Evolutionary conservation across 2,329 filamentous ascomycete species (phyloP).

Genomic region (Tolypocladium cylindrosporum): DNA sequence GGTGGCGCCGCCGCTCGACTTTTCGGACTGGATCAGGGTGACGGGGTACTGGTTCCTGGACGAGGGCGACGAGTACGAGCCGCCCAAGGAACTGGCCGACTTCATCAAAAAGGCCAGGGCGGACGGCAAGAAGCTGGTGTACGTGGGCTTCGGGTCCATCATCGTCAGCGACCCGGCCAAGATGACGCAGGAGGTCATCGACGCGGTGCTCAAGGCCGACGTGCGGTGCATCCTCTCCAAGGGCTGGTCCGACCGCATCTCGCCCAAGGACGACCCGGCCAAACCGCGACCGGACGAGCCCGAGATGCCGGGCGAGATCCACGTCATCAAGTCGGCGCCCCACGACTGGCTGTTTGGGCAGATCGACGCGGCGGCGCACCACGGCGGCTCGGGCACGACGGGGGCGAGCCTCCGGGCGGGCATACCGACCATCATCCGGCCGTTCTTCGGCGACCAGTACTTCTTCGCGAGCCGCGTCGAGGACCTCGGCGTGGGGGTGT

Average conservation of each 20-base stretch:
- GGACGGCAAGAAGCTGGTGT: slow-evolving; percentile 86
- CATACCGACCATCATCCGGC: slow-evolving; percentile 86
- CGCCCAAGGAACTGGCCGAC: slow-evolving; percentile 61
- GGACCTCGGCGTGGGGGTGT: slow-evolving; percentile 85
- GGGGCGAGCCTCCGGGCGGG: slow-evolving; percentile 86
- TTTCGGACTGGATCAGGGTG: slow-evolving; percentile 93
- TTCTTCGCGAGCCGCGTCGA: slow-evolving; percentile 89
- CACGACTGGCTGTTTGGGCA: slow-evolving; percentile 96
- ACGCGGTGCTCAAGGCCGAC: slow-evolving; percentile 82
- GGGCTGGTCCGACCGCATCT: slow-evolving; percentile 81
- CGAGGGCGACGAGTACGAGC: slow-evolving; percentile 59
- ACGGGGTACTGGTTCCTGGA: slow-evolving; percentile 98
- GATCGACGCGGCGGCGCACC: slow-evolving; percentile 88
- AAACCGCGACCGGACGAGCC: slow-evolving; percentile 48
- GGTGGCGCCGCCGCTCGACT: slow-evolving; percentile 89
- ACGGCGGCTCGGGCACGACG: slow-evolving; percentile 90
- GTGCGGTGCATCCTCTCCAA: slow-evolving; percentile 93
- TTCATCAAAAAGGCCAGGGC: slow-evolving; percentile 78
- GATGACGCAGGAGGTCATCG: slow-evolving; percentile 85
- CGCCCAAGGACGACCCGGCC: slow-evolving; percentile 32
- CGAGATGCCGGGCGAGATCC: slow-evolving; percentile 69
- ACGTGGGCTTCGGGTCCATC: slow-evolving; percentile 94
- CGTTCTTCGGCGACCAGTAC: slow-evolving; percentile 96
- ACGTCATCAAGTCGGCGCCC: slow-evolving; percentile 80
- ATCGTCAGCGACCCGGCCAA: slow-evolving; percentile 83